Evolutionary conservation across 2,329 filamentous ascomycete genomes (phyloP), one percentile per base, ranked within the genome.

Genomic region (Achaetomium macrosporum): DNA sequence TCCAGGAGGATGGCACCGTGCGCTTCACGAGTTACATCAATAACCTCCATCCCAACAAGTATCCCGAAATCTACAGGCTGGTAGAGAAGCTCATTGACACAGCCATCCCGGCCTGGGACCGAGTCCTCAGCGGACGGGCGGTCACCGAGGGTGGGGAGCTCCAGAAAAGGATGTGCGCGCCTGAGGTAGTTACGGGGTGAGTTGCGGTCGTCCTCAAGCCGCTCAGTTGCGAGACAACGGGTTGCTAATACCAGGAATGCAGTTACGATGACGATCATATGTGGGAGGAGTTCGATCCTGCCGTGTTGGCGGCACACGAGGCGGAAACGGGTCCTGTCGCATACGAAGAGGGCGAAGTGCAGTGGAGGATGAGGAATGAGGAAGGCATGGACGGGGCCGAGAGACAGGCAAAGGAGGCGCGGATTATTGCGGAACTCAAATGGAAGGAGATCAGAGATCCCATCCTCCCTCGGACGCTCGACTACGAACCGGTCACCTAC

Each of bases 1-100:
- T 73, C 47, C 52, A 60, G 6, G 56, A 59, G 1, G 59, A 65
- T 36, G 63, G 59, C 9, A 63, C 59, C 15, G 63, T 65, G 31
- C 61, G 60, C 11, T 69, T 75, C 48, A 69, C 66, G 5, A 72
- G 70, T 61, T 76, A 76, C 59, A 67, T 75, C 63, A 76, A 75
- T 61, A 74, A 73, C 54, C 61, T 75, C 5, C 71, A 74, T 58
- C 72, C 73, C 1, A 51, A 43, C 5, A 60, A 62, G 31, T 62
- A 71, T 53, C 47, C 53, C 13, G 57, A 53, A 2, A 63, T 71
- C 11, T 74, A 74, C 54, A 42, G 36, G 4, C 58, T 65, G 5
- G 56, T 73, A 12, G 71, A 72, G 50, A 59, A 66, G 42, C 60
- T 72, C 20, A 63, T 73, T 4, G 61, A 66, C 6, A 63, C 53